phyloP scores from a whole-genome alignment of 2,329 filamentous ascomycete genomes.

The Exophiala bonariae region DNA sequence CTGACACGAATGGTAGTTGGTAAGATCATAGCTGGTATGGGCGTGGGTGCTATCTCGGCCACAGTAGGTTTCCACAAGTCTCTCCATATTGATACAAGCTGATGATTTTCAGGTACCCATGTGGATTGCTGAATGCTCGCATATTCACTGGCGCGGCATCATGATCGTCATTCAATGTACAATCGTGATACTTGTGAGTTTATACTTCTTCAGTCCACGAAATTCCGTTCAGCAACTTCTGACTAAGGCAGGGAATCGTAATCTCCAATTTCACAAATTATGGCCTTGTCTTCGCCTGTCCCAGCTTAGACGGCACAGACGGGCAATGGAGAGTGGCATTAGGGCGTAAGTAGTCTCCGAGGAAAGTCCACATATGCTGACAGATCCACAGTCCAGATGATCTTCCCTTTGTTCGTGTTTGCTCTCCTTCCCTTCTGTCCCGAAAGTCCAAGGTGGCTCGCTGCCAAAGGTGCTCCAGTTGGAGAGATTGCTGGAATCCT shows the following conservation, averaged over 20 bases:
- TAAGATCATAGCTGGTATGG: constrained; percentile 4
- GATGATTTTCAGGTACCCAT: constrained; percentile 3
- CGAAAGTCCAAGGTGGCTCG: constrained; percentile 6
- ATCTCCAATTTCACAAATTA: constrained; percentile 5
- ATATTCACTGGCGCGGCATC: not conserved
- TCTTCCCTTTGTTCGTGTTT: constrained; percentile 6
- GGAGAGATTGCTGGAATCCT: constrained; percentile 1
- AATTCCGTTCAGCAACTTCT: too few relatives aligned
- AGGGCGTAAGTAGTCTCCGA: not conserved
- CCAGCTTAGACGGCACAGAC: constrained; percentile 1
- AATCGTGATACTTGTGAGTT: not conserved
- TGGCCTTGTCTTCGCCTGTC: not conserved
- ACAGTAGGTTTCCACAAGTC: not conserved
- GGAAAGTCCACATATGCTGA: not conserved
- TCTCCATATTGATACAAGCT: not conserved
- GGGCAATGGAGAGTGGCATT: constrained; percentile 3
- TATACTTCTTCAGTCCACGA: too few relatives aligned
- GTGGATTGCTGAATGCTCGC: constrained; percentile 1
- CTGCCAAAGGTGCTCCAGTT: not conserved
- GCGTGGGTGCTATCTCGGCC: constrained; percentile 5
- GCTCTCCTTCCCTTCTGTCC: constrained; percentile 4
- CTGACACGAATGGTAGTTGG: constrained; percentile 1
- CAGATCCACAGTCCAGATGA: constrained; percentile 2
- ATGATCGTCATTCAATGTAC: constrained; percentile 1
- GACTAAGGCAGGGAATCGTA: not conserved